Evolutionary conservation across 1,284 basidiomycete genomes (phyloP).

Genomic region (Trametes pubescens): DNA sequence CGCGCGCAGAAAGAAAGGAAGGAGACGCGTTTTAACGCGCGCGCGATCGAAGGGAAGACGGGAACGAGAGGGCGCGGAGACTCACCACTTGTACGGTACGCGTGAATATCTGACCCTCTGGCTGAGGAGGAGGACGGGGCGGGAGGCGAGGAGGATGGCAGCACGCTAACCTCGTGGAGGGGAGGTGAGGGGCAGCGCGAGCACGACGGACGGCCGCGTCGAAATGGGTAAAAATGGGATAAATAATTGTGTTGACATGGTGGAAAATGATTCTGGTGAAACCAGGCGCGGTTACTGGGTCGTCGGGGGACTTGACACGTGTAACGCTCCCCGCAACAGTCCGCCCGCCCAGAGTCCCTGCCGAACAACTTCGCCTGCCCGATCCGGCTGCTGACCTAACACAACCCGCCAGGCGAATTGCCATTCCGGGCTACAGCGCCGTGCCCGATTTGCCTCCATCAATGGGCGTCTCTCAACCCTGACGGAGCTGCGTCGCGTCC

Average conservation of each 20-base stretch:
- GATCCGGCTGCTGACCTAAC: constrained; percentile 26
- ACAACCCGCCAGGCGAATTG: constrained; percentile 21
- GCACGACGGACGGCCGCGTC: constrained; percentile 34
- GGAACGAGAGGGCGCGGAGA: constrained; percentile 9
- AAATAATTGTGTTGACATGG: constrained; percentile 39
- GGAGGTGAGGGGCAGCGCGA: constrained; percentile 30
- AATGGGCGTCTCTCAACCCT: constrained; percentile 29
- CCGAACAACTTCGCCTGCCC: constrained; percentile 30
- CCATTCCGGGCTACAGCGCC: constrained; percentile 29
- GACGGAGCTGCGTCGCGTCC: constrained; percentile 23
- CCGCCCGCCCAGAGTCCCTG: constrained; percentile 24
- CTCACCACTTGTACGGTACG: constrained; percentile 29
- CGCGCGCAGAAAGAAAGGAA: constrained; percentile 28
- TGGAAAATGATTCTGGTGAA: constrained; percentile 43
- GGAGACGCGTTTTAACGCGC: constrained; percentile 29
- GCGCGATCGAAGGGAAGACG: constrained; percentile 28
- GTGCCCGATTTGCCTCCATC: constrained; percentile 27
- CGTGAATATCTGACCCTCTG: constrained; percentile 18
- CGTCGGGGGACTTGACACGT: constrained; percentile 41
- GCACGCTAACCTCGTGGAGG: constrained; percentile 35
- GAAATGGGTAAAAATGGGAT: constrained; percentile 32
- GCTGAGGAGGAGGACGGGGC: constrained; percentile 17
- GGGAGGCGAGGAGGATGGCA: constrained; percentile 23
- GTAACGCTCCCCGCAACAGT: constrained; percentile 38
- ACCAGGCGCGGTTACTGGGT: constrained; percentile 30